Conservation (phyloP, 2,329 filamentous ascomycete genomes). For the Ophiostoma triangulosporum region DNA sequence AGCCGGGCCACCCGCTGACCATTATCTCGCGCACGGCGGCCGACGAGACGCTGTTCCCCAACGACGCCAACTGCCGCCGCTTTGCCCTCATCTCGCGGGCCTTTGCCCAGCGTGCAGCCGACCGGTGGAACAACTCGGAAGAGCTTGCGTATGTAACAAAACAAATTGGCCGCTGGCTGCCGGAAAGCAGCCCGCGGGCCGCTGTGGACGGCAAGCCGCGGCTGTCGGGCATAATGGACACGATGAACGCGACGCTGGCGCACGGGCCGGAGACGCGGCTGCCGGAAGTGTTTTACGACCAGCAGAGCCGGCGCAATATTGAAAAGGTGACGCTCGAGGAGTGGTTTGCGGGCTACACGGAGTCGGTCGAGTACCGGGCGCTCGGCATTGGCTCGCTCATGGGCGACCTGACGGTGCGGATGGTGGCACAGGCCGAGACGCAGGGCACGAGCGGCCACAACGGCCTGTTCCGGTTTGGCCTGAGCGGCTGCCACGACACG, state of each 20-base stretch:
- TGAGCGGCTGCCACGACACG: slow-evolving; percentile 87
- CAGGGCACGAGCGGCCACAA: background rate
- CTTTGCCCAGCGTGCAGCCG: slow-evolving; percentile 58
- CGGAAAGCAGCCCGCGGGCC: slow-evolving; percentile 49
- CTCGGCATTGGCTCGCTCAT: slow-evolving; percentile 76
- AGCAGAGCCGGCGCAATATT: slow-evolving; percentile 53
- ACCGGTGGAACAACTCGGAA: slow-evolving; percentile 59
- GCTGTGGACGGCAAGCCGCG: slow-evolving; percentile 76
- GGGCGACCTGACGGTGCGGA: slow-evolving; percentile 67
- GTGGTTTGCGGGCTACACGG: slow-evolving; percentile 80
- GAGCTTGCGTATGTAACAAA: slow-evolving; percentile 77
- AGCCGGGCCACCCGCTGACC: slow-evolving; percentile 37
- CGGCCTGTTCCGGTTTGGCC: slow-evolving; percentile 52
- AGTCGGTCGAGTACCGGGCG: slow-evolving; percentile 74
- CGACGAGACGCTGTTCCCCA: slow-evolving; percentile 71
- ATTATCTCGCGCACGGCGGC: slow-evolving; percentile 50
- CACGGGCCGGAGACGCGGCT: slow-evolving; percentile 70
- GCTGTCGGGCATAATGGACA: slow-evolving; percentile 86
- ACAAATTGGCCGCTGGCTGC: slow-evolving; percentile 76
- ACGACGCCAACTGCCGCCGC: slow-evolving; percentile 59
- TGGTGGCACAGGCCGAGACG: slow-evolving; percentile 53
- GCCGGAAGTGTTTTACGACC: slow-evolving; percentile 78
- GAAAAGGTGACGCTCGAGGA: slow-evolving; percentile 73
- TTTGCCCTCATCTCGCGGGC: slow-evolving; percentile 56
- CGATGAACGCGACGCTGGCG: slow-evolving; percentile 74